A percentile compares a stretch with the other conserved stretches of the same genome.
phyloP scores from a whole-genome alignment of 805 yeast genomes.

The Saturnispora gosingensis region DNA sequence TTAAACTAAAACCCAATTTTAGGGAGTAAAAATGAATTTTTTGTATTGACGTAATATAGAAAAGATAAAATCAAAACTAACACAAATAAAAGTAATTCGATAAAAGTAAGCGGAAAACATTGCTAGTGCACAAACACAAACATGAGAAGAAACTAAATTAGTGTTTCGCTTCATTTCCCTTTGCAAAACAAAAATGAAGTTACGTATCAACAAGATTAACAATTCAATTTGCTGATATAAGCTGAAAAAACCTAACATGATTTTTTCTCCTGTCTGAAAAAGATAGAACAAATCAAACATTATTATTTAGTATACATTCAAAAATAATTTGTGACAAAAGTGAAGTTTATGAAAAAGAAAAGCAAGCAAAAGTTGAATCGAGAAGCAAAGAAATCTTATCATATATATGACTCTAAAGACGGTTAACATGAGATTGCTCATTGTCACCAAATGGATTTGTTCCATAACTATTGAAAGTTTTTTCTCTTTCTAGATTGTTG shows the following conservation, averaged over 20 bases:
- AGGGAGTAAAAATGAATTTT: background rate
- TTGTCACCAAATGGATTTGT: slow-evolving; percentile 3
- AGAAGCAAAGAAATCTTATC: background rate
- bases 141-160: background rate
- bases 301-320: background rate
- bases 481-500: slow-evolving; percentile 5
- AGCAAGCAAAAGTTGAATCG: background rate
- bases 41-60: background rate
- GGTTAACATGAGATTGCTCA: background rate
- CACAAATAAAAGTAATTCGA: background rate
- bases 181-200: background rate
- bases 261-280: no score
- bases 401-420: background rate
- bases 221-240: background rate
- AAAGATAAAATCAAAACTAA: background rate
- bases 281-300: background rate
- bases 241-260: background rate
- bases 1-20: background rate
- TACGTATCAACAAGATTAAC: background rate
- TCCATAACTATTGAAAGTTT: background rate
- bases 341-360: background rate
- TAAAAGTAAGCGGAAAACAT: background rate
- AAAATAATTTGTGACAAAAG: background rate
- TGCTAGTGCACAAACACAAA: background rate
- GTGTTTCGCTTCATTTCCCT: background rate